phyloP scores from a whole-genome alignment of 2,329 filamentous ascomycete genomes.

The Monilinia polystroma region DNA sequence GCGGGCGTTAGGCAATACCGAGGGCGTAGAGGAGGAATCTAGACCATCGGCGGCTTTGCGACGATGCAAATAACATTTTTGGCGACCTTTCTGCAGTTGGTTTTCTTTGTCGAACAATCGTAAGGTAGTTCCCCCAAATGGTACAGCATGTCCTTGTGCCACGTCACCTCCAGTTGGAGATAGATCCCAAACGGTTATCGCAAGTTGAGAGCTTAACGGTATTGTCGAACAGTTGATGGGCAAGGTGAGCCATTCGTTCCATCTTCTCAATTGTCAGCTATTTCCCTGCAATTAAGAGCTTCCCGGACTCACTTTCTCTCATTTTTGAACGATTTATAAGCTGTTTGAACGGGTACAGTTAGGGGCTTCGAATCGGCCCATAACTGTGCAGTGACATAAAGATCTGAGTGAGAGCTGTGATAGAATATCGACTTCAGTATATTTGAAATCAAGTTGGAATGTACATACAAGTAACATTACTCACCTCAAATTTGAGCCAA shows the following conservation, averaged over 20 bases:
- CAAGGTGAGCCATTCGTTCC: slow-evolving; percentile 95
- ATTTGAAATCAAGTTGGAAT: background rate
- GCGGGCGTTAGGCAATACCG: slow-evolving; percentile 57
- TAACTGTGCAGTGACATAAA: slow-evolving; percentile 89
- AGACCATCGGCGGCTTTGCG: slow-evolving; percentile 83
- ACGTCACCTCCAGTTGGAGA: slow-evolving; percentile 73
- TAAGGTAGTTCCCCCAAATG: slow-evolving; percentile 92
- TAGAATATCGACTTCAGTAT: slow-evolving; percentile 32
- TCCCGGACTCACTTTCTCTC: slow-evolving; percentile 54
- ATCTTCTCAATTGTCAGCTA: slow-evolving; percentile 51
- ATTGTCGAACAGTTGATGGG: slow-evolving; percentile 82
- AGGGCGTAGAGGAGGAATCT: slow-evolving; percentile 75
- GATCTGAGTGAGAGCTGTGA: slow-evolving; percentile 72
- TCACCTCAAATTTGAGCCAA: slow-evolving; percentile 77
- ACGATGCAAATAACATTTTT: slow-evolving; percentile 85
- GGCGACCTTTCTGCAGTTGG: slow-evolving; percentile 84
- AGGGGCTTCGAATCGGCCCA: slow-evolving; percentile 96
- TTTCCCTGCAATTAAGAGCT: background rate
- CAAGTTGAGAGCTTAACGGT: slow-evolving; percentile 77
- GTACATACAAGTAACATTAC: background rate
- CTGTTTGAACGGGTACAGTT: slow-evolving; percentile 86
- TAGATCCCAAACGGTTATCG: slow-evolving; percentile 93
- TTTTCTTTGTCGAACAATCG: slow-evolving; percentile 90
- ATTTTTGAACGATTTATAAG: slow-evolving; percentile 85
- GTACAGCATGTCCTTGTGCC: slow-evolving; percentile 73